Evolutionary conservation across 2,329 filamentous ascomycete species (phyloP), one percentile per base, ranked within the genome.

Genomic region (Ascochyta koolunga): DNA sequence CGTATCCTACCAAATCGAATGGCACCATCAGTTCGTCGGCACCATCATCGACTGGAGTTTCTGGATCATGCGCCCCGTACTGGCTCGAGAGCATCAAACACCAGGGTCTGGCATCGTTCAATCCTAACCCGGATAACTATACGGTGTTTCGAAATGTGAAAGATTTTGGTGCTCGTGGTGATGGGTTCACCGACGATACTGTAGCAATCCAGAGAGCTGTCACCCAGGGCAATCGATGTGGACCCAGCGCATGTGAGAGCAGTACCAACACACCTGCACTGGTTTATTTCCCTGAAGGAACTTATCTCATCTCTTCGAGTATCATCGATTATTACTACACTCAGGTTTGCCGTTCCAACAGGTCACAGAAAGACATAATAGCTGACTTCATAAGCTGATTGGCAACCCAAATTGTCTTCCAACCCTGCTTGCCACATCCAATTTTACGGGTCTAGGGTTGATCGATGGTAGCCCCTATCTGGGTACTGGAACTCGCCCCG

Each of bases 281-380:
- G 19, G 78, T 86, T n/a, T 85, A 84, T 66, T 84, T 84, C 61
- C 82, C 81, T 3, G 77, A 78, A 16, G 85, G 84, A 37, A 86
- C 80, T 0, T 89, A 89, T 59, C 44, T 83, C 2, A 78, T 86
- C 52, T 84, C 79, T 36, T 73, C 75, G 0, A 77, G 82, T 2
- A 84, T 89, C 56, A 79, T 86, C 47, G 79, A 85, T 62, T 86
- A 85, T 62, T 89, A 87, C 70, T 82, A 83, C 56, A 88, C 86
- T 5, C 81, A 87, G 48, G 68, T 70, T 49, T 44, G 56, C 11
- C 15, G 8, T 5, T 21, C 33, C 24, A 36, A 3, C 18, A 29
- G 9, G 3, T 5, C 10, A 13, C 5, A 9, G 37, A 7, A 21
- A 25, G 3, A 27, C 27, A 5, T 10, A 8, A 18, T 38, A 8